Conservation (phyloP, 2,329 filamentous ascomycete genomes). For the Paracoccidioides brasiliensis region DNA sequence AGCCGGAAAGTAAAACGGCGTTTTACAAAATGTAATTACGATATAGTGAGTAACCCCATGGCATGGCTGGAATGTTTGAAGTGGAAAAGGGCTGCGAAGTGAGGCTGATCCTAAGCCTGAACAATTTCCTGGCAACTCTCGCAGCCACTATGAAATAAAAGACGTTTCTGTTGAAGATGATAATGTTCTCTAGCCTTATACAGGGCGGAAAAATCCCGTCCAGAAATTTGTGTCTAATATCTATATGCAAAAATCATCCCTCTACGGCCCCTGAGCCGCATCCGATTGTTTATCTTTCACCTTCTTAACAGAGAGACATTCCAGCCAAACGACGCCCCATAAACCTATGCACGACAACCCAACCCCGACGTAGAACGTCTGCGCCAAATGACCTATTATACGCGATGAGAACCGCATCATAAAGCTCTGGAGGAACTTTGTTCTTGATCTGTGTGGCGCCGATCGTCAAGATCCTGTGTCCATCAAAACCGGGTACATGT, state of each 20-base stretch:
- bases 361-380: constrained; percentile 17
- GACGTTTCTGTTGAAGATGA: too few relatives aligned
- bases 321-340: constrained; percentile 13
- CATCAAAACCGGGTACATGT: constrained; percentile 15
- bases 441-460: constrained; percentile 16
- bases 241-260: not conserved
- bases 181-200: too few relatives aligned
- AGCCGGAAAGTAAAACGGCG: too few relatives aligned
- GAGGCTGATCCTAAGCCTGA: too few relatives aligned
- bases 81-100: too few relatives aligned
- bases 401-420: constrained; percentile 14
- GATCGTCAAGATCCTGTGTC: constrained; percentile 12
- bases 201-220: too few relatives aligned
- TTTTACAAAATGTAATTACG: too few relatives aligned
- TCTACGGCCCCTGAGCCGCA: not conserved
- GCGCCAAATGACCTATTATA: constrained; percentile 17
- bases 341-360: constrained; percentile 14
- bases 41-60: too few relatives aligned
- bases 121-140: too few relatives aligned
- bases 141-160: too few relatives aligned
- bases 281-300: not conserved
- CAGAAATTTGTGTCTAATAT: too few relatives aligned
- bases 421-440: constrained; percentile 11
- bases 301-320: constrained; percentile 20
- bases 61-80: too few relatives aligned